These are phyloP conservation scores for Barnettozyma botsteinii DNA, from an alignment of 805 yeast genomes.

Conservation along the genomic window DNA sequence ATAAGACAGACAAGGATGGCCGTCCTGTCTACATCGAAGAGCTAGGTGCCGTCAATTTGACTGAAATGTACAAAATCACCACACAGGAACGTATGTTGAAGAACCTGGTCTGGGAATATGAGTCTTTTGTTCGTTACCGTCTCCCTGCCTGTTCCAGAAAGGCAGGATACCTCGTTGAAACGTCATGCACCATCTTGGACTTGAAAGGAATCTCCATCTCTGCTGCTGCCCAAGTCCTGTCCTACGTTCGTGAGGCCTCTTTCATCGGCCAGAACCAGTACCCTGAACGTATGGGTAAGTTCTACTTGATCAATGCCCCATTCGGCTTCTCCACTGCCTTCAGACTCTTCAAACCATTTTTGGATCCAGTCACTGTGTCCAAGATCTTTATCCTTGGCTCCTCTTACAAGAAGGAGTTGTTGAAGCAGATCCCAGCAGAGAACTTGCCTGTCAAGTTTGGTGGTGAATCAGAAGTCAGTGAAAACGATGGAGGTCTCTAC, in stretches of 20 bases:
- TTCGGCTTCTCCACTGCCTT: conserved; percentile 96
- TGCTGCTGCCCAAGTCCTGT: conserved; percentile 77
- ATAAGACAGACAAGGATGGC: conserved; percentile 94
- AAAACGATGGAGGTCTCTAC: conserved; percentile 73
- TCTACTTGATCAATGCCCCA: conserved; percentile 93
- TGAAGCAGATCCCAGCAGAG: conserved; percentile 89
- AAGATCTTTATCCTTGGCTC: conserved; percentile 86
- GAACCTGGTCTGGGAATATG: conserved; percentile 97
- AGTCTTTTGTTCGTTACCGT: conserved; percentile 76
- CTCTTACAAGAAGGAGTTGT: conserved; percentile 71
- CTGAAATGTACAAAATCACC: conserved; percentile 89
- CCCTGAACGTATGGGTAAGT: conserved; percentile 99
- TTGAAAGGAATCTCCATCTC: conserved; percentile 88
- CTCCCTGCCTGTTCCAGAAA: conserved; percentile 93
- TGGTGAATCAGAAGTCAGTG: conserved; percentile 64
- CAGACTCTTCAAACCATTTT: conserved; percentile 83
- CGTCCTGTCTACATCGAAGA: conserved; percentile 95
- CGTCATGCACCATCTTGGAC: conserved; percentile 94
- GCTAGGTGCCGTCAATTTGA: conserved; percentile 82
- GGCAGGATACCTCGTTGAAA: conserved; percentile 74
- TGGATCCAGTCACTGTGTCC: conserved; percentile 95
- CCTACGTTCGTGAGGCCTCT: conserved; percentile 90
- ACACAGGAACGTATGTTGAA: conserved; percentile 93
- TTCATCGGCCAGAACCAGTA: conserved; percentile 93
- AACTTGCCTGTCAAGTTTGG: conserved; percentile 91